A percentile compares a stretch with the other conserved stretches of the same genome.
These are phyloP conservation scores for Gnomoniopsis sp. DNA, from an alignment of 2,329 filamentous ascomycete genomes.

Conservation along the genomic window DNA sequence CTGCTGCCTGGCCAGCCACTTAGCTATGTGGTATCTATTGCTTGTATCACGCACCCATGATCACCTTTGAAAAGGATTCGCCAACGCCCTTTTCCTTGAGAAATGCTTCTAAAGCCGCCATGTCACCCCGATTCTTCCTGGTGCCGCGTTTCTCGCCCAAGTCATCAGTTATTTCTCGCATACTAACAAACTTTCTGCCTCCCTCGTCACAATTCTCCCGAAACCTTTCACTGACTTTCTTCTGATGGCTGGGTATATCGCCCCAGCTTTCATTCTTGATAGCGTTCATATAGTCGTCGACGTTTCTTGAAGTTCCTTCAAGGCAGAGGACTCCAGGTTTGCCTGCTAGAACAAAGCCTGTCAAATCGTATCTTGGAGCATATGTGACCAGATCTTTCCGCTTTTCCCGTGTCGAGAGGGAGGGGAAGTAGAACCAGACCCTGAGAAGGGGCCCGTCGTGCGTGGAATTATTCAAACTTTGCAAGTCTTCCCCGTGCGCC, in stretches of 20 bases:
- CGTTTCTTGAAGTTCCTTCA: conserved; percentile 41
- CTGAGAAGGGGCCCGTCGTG: conserved; percentile 35
- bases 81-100: conserved; percentile 41
- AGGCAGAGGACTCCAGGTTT: conserved; percentile 55
- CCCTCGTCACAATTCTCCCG: conserved; percentile 34
- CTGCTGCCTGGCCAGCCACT: neutral
- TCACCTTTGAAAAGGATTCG: conserved; percentile 40
- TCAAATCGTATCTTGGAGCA: conserved; percentile 49
- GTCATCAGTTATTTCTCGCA: conserved; percentile 54
- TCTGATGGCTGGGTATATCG: conserved; percentile 59
- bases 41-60: conserved; percentile 23
- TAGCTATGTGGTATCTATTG: neutral
- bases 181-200: conserved; percentile 46
- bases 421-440: conserved; percentile 63
- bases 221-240: conserved; percentile 57
- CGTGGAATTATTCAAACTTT: neutral
- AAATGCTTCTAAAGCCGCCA: conserved; percentile 51
- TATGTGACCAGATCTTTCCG: conserved; percentile 54
- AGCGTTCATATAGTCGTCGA: conserved; percentile 60
- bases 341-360: conserved; percentile 57
- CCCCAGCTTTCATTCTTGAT: conserved; percentile 63
- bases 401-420: conserved; percentile 56
- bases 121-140: conserved; percentile 48
- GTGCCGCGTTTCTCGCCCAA: conserved; percentile 45
- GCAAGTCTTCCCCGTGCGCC: neutral